Evolutionary conservation across 108 stramenopile species (phyloP).

Genomic region (Nitzschia sp.): DNA sequence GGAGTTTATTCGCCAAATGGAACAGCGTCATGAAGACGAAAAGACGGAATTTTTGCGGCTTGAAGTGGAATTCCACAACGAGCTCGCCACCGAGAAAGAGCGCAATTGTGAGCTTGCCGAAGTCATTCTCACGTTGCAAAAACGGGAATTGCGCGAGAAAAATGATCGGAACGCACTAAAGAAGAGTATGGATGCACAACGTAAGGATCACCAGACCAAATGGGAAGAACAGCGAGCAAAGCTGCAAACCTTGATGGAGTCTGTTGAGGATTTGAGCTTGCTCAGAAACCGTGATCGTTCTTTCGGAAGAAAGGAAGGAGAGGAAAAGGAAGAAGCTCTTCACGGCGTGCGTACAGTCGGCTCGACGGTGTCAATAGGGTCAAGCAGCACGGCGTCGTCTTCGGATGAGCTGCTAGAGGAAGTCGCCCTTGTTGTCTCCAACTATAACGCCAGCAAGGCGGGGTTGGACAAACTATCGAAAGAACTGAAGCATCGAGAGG

Average conservation of each 20-base stretch:
- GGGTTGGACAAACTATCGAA: neutral
- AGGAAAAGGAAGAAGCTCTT: neutral
- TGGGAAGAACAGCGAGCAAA: constrained; percentile 5
- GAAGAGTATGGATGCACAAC: neutral
- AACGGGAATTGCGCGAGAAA: neutral
- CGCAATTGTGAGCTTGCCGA: constrained; percentile 31
- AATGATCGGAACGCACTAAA: neutral
- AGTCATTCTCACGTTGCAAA: constrained; percentile 9
- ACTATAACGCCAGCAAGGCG: neutral
- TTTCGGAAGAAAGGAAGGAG: neutral
- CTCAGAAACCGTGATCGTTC: neutral
- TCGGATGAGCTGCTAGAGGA: neutral
- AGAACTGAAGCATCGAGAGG: neutral
- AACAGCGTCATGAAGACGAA: constrained; percentile 15
- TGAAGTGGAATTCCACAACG: constrained; percentile 21
- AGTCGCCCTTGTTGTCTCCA: neutral
- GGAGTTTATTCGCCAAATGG: constrained; percentile 21
- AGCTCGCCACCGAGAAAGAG: constrained; percentile 32
- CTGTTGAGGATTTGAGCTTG: neutral
- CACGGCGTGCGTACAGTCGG: neutral
- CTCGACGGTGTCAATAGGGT: neutral
- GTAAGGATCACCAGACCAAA: neutral
- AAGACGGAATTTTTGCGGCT: constrained; percentile 4
- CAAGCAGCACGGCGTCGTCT: neutral
- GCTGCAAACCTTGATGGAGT: constrained; percentile 7